A percentile compares a stretch with the other conserved stretches of the same genome.
These are phyloP conservation scores for Agrocybe praecox DNA, from an alignment of 768 basidiomycete species.

Conservation along the genomic window DNA sequence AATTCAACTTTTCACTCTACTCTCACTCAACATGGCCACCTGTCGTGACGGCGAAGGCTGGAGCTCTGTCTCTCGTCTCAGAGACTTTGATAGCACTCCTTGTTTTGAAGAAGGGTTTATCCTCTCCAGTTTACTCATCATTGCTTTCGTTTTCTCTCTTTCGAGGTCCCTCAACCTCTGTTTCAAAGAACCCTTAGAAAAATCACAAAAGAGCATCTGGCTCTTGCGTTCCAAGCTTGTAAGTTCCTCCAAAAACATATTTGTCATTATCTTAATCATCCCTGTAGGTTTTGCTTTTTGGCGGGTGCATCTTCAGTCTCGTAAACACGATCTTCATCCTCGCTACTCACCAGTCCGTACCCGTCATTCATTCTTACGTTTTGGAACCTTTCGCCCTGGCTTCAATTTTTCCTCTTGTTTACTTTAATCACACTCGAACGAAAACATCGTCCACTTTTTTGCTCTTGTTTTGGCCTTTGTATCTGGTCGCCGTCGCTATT, in stretches of 20 bases:
- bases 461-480: constrained; percentile 83
- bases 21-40: constrained; percentile 32
- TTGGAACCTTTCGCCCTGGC: constrained; percentile 61
- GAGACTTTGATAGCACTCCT: constrained; percentile 76
- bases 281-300: constrained; percentile 45
- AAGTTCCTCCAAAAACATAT: constrained; percentile 26
- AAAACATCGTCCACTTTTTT: constrained; percentile 71
- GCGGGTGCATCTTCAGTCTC: constrained; percentile 50
- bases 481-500: constrained; percentile 48
- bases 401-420: constrained; percentile 52
- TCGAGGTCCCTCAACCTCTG: constrained; percentile 35
- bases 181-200: constrained; percentile 22
- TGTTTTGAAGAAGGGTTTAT: constrained; percentile 82
- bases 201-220: constrained; percentile 51
- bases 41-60: constrained; percentile 71
- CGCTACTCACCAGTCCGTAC: constrained; percentile 33
- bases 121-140: constrained; percentile 51
- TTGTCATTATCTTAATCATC: not conserved
- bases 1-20: not conserved
- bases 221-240: constrained; percentile 70
- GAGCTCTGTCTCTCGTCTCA: constrained; percentile 53
- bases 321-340: constrained; percentile 43
- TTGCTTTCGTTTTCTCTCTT: constrained; percentile 45
- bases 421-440: constrained; percentile 70
- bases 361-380: constrained; percentile 51